phyloP scores from a whole-genome alignment of 345 rosid genomes.

The Gossypium raimondii region DNA sequence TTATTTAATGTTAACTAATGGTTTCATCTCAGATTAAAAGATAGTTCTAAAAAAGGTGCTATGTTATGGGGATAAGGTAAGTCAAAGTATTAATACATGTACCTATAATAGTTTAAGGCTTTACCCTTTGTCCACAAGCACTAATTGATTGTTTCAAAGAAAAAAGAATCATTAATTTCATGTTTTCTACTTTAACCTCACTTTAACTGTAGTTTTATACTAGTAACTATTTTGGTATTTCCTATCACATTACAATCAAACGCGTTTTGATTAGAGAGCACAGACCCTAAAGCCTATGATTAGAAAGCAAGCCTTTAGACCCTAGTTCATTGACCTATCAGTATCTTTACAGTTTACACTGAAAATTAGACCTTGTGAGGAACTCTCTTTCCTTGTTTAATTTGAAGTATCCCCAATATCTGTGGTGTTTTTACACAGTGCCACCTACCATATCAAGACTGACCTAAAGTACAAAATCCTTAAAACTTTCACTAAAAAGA shows the following conservation, averaged over 20 bases:
- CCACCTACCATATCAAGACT: conserved; percentile 25
- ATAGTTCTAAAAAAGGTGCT: neutral
- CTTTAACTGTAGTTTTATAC: neutral
- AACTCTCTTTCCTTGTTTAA: conserved; percentile 1
- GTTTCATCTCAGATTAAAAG: neutral
- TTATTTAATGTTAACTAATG: neutral
- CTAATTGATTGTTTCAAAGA: too few species aligned
- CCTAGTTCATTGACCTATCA: conserved; percentile 59
- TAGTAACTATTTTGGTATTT: neutral
- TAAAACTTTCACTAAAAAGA: conserved; percentile 32
- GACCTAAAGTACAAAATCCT: conserved; percentile 21
- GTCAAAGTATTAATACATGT: conserved; percentile 1
- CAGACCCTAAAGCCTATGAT: conserved; percentile 31
- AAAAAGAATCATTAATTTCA: too few species aligned
- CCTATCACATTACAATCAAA: too few species aligned
- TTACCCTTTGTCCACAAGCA: too few species aligned
- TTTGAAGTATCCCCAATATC: neutral
- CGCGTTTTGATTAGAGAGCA: too few species aligned
- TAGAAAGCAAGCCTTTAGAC: conserved; percentile 26
- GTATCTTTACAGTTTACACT: conserved; percentile 49
- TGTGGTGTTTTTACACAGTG: conserved; percentile 27
- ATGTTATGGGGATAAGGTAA: neutral
- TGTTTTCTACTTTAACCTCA: too few species aligned
- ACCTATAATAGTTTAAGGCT: conserved; percentile 5
- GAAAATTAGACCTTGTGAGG: conserved; percentile 46